phyloP scores from a whole-genome alignment of 345 rosid species.

The Melastoma malabathricum region DNA sequence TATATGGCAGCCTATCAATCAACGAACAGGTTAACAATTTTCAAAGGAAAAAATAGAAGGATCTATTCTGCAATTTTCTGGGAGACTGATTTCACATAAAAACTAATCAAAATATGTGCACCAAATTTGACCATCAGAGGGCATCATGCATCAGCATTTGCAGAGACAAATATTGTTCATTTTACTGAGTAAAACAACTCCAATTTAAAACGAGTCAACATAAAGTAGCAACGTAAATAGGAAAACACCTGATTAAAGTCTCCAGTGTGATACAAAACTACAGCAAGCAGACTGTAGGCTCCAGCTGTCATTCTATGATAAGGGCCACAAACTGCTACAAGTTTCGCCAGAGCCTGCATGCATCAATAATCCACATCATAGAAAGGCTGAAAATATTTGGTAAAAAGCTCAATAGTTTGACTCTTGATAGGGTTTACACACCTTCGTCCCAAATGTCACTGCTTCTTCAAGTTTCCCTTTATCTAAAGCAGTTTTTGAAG shows the following conservation, averaged over 20 bases:
- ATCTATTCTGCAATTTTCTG: no score
- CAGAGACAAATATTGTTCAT: no score
- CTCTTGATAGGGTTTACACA: slow-evolving; percentile 12
- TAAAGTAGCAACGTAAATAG: slow-evolving; percentile 5
- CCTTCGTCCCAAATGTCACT: slow-evolving; percentile 91
- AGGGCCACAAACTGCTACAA: slow-evolving; percentile 97
- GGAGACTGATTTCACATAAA: no score
- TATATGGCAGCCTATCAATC: slow-evolving; percentile 79
- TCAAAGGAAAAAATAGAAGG: no score
- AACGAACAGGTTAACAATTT: no score
- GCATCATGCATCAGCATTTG: no score
- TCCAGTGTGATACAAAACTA: slow-evolving; percentile 94
- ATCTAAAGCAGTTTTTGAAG: slow-evolving; percentile 96
- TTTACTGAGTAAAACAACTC: no score
- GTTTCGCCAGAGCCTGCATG: slow-evolving; percentile 84
- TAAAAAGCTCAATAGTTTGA: neutral
- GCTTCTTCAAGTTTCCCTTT: slow-evolving; percentile 99
- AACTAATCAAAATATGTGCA: neutral
- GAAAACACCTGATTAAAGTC: slow-evolving; percentile 86
- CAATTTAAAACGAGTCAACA: no score
- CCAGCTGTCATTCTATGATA: slow-evolving; percentile 99
- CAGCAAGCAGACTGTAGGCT: slow-evolving; percentile 99
- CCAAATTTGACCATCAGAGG: no score
- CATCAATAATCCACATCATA: slow-evolving; percentile 2
- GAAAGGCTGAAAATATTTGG: no score